Base-by-base conservation (phyloP, 306 rosid species). In the Carpinus fangiana region DNA sequence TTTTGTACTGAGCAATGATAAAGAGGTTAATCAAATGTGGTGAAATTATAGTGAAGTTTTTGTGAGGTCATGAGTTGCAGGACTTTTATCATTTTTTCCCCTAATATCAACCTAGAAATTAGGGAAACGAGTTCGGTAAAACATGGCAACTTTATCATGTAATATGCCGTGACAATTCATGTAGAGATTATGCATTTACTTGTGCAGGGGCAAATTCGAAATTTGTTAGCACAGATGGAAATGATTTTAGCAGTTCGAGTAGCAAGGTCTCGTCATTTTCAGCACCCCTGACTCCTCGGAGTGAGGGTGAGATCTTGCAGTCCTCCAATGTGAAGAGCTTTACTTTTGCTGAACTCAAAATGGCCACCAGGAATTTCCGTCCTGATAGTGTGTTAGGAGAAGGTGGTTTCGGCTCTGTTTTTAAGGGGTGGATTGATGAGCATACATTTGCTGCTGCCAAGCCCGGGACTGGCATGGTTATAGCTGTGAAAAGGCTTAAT, bases 391-490 rank as follows among this genome's bases (percentile, higher is more conserved):
- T 90, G 60, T 82, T 90, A 38, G 90, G 92, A 78, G 89, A 87
- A 86, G 90, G 92, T 71, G 91, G 87, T 68, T 88, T 89, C 69
- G 89, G 92, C 70, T 90, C 90, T 16, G 92, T 90, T 68, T 90
- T 85, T 77, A 90, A 88, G 75, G 95, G 95, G 43, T 90, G 95
- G 95, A 88, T 90, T 14, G 90, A 88, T 74, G 90, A 90, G 75
- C 72, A 85, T 70, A 65, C 88, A 12, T 61, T 83, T 75, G 79
- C 73, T 54, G 85, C 95, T 73, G 20, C 90, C 70, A 90, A 80
- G 77, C 90, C 95, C 3, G 92, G 90, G 61, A 82, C 92, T 28
- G 92, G 95, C 59, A 75, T 88, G 47, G 83, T 81, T 76, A 78
- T 90, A 76, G 92, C 95, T 54, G 92, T 90, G 46, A 90, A 90